Percentiles rank a stretch among this genome's conserved stretches.
Evolutionary conservation across 208 protist species (phyloP).

Genomic region (Zelonia costaricensis): DNA sequence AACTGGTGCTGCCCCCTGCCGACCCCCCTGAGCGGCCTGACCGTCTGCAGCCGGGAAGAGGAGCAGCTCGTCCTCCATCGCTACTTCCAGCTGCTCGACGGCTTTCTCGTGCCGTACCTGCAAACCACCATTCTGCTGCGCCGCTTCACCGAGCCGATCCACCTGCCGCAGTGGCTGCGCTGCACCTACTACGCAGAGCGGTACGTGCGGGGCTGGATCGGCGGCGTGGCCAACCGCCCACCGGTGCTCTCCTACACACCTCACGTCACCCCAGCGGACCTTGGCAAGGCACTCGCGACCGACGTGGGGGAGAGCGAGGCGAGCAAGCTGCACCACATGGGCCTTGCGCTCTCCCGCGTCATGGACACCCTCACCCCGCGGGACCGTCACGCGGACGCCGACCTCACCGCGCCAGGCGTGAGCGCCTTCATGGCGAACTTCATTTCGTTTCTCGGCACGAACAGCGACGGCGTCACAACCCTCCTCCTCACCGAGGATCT

Average conservation of each 20-base stretch:
- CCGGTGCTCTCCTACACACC: slow-evolving; percentile 7
- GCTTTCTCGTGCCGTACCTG: slow-evolving; percentile 29
- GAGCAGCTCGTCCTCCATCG: slow-evolving; percentile 19
- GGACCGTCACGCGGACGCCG: neutral
- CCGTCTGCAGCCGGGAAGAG: neutral
- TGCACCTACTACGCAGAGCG: slow-evolving; percentile 26
- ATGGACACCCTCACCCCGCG: slow-evolving; percentile 4
- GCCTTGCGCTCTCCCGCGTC: slow-evolving; percentile 9
- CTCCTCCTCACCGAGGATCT: slow-evolving; percentile 51
- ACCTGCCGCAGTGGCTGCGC: slow-evolving; percentile 35
- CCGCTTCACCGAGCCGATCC: slow-evolving; percentile 40
- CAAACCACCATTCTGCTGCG: slow-evolving; percentile 37
- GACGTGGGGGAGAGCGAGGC: slow-evolving; percentile 5
- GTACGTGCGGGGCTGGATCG: slow-evolving; percentile 11
- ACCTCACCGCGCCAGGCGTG: slow-evolving; percentile 10
- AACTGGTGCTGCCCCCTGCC: slow-evolving; percentile 19
- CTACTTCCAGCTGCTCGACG: slow-evolving; percentile 39
- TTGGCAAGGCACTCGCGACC: neutral
- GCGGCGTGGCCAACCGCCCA: neutral
- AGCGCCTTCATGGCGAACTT: slow-evolving; percentile 34
- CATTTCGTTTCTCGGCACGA: slow-evolving; percentile 38
- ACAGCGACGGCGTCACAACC: slow-evolving; percentile 24
- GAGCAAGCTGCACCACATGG: slow-evolving; percentile 8
- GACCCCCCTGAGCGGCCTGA: slow-evolving; percentile 8
- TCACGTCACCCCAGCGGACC: neutral